Evolutionary conservation across 768 basidiomycete genomes (phyloP), one percentile per base, ranked within the genome.

Genomic region (Crucibulum laeve): DNA sequence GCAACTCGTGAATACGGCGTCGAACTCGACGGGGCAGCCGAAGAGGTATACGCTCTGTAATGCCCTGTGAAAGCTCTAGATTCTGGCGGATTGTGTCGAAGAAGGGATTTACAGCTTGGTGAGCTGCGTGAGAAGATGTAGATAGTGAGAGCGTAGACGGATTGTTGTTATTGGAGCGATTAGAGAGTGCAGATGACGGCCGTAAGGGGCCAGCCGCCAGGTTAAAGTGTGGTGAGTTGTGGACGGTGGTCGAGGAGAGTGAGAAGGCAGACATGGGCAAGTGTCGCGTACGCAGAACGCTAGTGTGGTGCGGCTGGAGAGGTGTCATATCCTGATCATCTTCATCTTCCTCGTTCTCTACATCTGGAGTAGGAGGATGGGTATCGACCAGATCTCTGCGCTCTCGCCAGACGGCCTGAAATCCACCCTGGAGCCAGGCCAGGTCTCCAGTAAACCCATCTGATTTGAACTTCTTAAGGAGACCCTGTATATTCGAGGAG

Each of bases 11-110:
- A n/a, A 87, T 74, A 4, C 87, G 72, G 36, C 67, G 64, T 18
- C 74, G 72, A 40, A 81, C 72, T 36, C 72, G 68, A 42, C 57
- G 54, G 7, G 76, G 69, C 2, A 77, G 64, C 37, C 74, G 65
- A 41, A 96, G 79, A 11, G 89, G 82, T 26, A 95, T 94, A 25
- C 88, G 84, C 53, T 92, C 89, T 0, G 83, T 87, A 48, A 81
- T 74, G 5, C 80, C 80, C 25, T 80, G 70, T 2, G 83, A 77
- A 18, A 96, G 78, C 65, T 96, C 92, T 2, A 82, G 59, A 53
- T 91, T 90, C 64, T 92, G 89, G 28, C 88, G 82, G 53, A 98
- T 88, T 54, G 87, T 85, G 63, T 98, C 94, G 53, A 91, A 97
- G 68, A 98, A 98, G 7, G 95, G 95, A 59, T 95, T 97, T 52